Base-by-base conservation (phyloP, 805 yeast genomes). In the Jamesozyma hellenica region DNA sequence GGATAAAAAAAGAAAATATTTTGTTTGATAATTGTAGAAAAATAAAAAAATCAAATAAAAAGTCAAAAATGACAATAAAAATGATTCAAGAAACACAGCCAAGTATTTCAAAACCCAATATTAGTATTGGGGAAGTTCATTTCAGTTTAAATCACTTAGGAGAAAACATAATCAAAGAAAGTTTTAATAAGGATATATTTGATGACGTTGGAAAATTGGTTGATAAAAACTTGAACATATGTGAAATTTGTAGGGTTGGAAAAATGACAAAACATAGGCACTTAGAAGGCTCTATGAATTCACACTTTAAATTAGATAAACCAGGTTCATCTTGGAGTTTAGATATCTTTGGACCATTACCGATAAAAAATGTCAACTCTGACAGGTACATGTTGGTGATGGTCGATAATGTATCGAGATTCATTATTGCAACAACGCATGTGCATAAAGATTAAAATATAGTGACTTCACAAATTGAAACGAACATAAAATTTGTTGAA, bases 351-450 rank as follows among this genome's bases (percentile, higher is more conserved):
- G 46, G 46, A 2, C 46, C 41, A 21, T 25, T 40, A 9, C 13
- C 12, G 5, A 30, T 28, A 3, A 6, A 31, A 26, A 31, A 31
- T 4, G 14, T 13, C 8, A 21, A 13, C 4, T 12, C 26, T 4
- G 33, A 27, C 10, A 34, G 28, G 14, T 43, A 32, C 27, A 19
- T 43, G 32, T 13, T 43, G 15, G 2, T 43, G 9, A 44, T 42
- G 39, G 42, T 44, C 11, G 48, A 42, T 35, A 42, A 26, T 32
- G 36, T 42, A 3, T 39, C 43, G 19, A 19, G 45, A n/a, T 39
- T 30, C 28, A 17, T 36, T 14, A 34, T 42, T 5, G 16, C 29
- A 5, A 28, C 34, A 3, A 32, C 39, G 1, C 44, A 41, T 16
- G 16, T 13, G 11, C 3, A n/a, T 8, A 43, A 39, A 19, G 36